Percentiles rank a stretch among this genome's conserved stretches.
Conservation (phyloP, 2,329 filamentous ascomycete species). For the Fusarium newnesense region DNA sequence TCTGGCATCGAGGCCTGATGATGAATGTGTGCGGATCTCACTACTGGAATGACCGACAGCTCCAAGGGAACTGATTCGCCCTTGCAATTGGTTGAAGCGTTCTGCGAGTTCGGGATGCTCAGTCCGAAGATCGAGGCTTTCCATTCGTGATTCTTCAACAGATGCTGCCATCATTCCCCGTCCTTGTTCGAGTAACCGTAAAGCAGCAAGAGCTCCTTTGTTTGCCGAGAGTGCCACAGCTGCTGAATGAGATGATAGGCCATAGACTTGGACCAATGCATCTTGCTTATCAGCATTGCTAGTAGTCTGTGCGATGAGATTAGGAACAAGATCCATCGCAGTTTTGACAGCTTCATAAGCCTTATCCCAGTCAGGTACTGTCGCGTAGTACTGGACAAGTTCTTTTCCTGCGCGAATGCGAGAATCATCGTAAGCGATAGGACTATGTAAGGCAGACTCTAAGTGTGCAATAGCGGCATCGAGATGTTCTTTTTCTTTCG, state of each 20-base stretch:
- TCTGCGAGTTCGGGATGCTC: not conserved
- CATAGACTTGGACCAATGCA: not conserved
- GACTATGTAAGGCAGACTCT: not conserved
- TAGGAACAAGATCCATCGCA: not conserved
- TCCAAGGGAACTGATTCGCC: too few species aligned
- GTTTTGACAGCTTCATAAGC: not conserved
- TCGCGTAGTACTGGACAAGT: not conserved
- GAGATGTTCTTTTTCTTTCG: not conserved
- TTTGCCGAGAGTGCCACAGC: not conserved
- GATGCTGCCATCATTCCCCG: not conserved
- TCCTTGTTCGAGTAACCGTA: not conserved
- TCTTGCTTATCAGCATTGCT: not conserved
- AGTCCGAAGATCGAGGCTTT: not conserved
- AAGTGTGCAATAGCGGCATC: not conserved
- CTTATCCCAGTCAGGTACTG: not conserved
- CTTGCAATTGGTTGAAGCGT: fast-evolving
- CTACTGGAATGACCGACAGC: not conserved
- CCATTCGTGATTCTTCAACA: not conserved
- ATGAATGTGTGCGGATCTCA: not conserved
- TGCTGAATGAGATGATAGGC: not conserved
- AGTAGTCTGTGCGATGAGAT: not conserved
- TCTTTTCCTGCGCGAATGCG: not conserved
- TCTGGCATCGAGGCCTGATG: not conserved
- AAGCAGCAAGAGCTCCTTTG: not conserved
- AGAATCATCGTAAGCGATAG: not conserved